Evolutionary conservation across 2,329 filamentous ascomycete species (phyloP).

Genomic region (Aspergillus japonicus): DNA sequence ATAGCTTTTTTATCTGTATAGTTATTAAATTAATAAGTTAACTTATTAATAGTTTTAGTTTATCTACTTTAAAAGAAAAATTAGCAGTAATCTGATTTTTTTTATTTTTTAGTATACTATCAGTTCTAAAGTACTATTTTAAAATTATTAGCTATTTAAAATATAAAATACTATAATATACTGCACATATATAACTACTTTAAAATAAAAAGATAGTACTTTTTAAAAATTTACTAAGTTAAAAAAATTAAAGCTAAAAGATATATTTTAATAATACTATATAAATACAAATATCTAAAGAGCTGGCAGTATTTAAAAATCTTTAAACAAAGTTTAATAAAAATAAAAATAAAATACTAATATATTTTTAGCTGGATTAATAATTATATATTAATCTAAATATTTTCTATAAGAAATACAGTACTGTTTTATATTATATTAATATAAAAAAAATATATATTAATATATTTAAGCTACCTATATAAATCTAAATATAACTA

Average conservation of each 20-base stretch:
- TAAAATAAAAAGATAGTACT: no score
- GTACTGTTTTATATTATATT: not conserved
- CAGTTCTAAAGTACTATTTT: not conserved
- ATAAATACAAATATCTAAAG: no score
- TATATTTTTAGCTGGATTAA: not conserved
- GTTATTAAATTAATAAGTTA: not conserved
- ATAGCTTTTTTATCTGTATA: not conserved
- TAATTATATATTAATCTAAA: not conserved
- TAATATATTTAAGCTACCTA: not conserved
- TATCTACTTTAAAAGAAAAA: not conserved
- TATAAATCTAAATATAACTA: not conserved
- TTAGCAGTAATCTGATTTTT: not conserved
- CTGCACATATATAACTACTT: no score
- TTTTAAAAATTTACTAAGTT: no score
- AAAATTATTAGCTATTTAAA: not conserved
- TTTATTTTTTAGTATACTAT: not conserved
- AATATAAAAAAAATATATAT: not conserved
- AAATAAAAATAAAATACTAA: not conserved
- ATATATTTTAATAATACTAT: not conserved
- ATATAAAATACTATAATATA: no score
- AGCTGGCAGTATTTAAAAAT: no score
- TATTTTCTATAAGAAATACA: not conserved
- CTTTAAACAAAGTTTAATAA: no score
- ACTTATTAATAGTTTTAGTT: not conserved
- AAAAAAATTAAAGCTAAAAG: not conserved